Evolutionary conservation across 192 early-diverging fungal genomes (phyloP).

Genomic region (Obelidium mucronatum): DNA sequence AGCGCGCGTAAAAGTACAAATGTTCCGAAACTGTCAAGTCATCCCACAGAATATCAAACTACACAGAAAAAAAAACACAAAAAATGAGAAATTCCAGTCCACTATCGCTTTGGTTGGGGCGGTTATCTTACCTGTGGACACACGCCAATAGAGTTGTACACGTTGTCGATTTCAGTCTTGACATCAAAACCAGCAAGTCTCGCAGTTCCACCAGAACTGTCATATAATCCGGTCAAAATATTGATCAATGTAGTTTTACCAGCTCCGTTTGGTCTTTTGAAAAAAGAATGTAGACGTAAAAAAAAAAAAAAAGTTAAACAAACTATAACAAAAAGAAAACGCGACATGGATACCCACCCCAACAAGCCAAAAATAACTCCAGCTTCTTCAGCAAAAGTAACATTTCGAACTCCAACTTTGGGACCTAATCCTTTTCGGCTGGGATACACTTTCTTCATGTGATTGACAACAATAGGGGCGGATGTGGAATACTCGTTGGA

Average conservation of each 20-base stretch:
- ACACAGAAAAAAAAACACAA: not conserved
- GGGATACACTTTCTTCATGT: conserved; percentile 70
- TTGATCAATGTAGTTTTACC: conserved; percentile 79
- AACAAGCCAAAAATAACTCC: conserved; percentile 68
- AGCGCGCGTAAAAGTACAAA: conserved; percentile 74
- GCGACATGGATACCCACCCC: no score
- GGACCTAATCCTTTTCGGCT: conserved; percentile 11
- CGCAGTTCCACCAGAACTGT: conserved; percentile 64
- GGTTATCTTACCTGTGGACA: conserved; percentile 78
- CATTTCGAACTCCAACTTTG: conserved; percentile 73
- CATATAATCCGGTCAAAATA: conserved; percentile 77
- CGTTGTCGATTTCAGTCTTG: conserved; percentile 57
- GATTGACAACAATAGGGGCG: conserved; percentile 60
- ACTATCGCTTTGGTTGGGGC: no score
- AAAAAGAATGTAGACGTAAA: no score
- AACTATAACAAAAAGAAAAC: no score
- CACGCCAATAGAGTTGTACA: conserved; percentile 73
- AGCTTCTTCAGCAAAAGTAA: conserved; percentile 68
- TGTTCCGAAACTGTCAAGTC: conserved; percentile 76
- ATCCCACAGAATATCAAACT: conserved; percentile 76
- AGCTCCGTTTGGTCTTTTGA: conserved; percentile 69
- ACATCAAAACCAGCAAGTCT: conserved; percentile 67
- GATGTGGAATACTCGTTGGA: conserved; percentile 41
- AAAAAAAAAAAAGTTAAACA: no score
- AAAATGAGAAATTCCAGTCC: no score